Percentiles rank a stretch among this genome's conserved stretches.
Evolutionary conservation across 495 filamentous ascomycete genomes (phyloP).

Genomic region (Cenococcum geophilum): DNA sequence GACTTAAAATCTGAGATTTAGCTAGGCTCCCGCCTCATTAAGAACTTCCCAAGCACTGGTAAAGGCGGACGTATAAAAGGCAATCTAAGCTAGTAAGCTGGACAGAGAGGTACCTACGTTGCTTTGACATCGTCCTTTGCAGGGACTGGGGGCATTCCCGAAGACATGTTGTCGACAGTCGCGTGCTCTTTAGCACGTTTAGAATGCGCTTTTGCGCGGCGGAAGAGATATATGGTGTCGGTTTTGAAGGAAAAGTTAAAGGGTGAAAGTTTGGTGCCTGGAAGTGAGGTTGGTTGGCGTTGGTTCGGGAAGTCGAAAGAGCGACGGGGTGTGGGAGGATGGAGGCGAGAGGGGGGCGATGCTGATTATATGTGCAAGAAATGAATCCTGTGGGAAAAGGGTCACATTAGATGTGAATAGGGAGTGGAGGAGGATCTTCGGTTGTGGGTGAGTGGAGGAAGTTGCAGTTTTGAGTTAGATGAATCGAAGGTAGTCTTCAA

Average conservation of each 20-base stretch:
- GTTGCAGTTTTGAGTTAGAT: background rate
- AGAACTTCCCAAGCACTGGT: background rate
- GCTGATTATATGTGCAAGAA: background rate
- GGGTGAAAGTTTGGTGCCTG: background rate
- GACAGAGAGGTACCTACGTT: constrained; percentile 55
- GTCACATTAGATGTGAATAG: background rate
- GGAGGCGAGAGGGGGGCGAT: background rate
- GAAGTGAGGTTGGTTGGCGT: background rate
- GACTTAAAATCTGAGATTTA: background rate
- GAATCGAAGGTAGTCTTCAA: background rate
- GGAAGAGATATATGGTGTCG: constrained; percentile 20
- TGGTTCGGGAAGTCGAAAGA: background rate
- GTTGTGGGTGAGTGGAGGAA: background rate
- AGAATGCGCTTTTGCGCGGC: constrained; percentile 25
- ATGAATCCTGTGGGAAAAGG: background rate
- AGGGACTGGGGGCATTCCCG: constrained; percentile 43
- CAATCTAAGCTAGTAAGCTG: background rate
- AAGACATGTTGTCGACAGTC: constrained; percentile 24
- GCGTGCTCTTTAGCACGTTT: constrained; percentile 28
- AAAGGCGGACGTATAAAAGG: background rate
- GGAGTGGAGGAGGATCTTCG: background rate
- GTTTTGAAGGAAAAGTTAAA: background rate
- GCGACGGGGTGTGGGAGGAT: background rate
- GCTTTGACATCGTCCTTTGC: constrained; percentile 76
- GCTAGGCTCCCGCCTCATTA: background rate